Evolutionary conservation across 2,329 filamentous ascomycete species (phyloP).

Genomic region (Simplicillium sp.): DNA sequence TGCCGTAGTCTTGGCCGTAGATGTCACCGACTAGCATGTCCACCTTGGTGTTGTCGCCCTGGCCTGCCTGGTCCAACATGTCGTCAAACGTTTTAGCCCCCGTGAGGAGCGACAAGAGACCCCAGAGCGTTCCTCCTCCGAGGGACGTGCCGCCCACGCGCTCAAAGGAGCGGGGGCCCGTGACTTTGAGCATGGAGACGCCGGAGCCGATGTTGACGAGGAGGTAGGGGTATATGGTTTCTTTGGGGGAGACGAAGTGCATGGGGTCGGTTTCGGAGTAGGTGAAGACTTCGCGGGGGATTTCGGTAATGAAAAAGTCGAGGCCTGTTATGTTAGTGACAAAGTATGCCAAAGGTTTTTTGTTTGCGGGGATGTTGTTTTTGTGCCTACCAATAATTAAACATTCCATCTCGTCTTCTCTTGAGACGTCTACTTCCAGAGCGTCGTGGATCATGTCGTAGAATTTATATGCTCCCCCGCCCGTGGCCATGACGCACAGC

Average conservation of each 20-base stretch:
- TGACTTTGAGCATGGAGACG: conserved; percentile 95
- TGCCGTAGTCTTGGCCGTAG: conserved; percentile 90
- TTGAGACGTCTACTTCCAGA: conserved; percentile 76
- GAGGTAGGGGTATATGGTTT: conserved; percentile 86
- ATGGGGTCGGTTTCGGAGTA: conserved; percentile 88
- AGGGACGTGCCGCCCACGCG: conserved; percentile 92
- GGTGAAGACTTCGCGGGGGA: conserved; percentile 92
- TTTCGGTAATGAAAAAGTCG: conserved; percentile 98
- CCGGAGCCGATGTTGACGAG: conserved; percentile 97
- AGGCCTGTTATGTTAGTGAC: conserved; percentile 48
- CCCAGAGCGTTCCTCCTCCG: conserved; percentile 96
- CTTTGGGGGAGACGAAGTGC: conserved; percentile 72
- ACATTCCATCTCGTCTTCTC: conserved; percentile 98
- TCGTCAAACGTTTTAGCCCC: conserved; percentile 95
- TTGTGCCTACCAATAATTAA: conserved; percentile 77
- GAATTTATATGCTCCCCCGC: conserved; percentile 92
- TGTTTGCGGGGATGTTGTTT: no score
- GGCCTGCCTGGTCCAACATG: conserved; percentile 86
- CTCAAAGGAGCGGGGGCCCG: conserved; percentile 74
- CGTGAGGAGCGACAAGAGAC: conserved; percentile 80
- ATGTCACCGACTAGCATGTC: conserved; percentile 98
- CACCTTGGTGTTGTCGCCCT: conserved; percentile 84
- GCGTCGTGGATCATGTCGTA: conserved; percentile 83
- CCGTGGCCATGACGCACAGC: conserved; percentile 89
- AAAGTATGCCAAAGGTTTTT: background rate